Percentiles rank a stretch among this genome's conserved stretches.
These are phyloP conservation scores for Candida hungchunana DNA, from an alignment of 805 yeast species.

Conservation along the genomic window DNA sequence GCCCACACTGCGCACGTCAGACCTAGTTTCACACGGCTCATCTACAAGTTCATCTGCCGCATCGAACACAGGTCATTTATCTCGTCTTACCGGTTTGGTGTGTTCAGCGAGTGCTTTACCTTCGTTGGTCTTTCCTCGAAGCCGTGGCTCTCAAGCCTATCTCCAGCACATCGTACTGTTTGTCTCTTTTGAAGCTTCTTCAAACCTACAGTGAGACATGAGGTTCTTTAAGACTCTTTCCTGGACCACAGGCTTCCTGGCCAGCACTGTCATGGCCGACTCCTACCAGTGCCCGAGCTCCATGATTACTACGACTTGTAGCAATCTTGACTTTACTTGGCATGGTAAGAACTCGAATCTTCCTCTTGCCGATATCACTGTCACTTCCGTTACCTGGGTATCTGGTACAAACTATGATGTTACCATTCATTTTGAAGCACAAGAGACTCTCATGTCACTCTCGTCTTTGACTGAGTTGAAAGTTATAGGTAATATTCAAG, in stretches of 20 bases:
- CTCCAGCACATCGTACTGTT: too few species aligned
- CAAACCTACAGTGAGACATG: too few species aligned
- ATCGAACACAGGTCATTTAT: too few species aligned
- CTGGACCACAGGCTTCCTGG: conserved; percentile 1
- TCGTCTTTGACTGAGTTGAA: conserved; percentile 18
- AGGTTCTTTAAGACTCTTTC: conserved; percentile 1
- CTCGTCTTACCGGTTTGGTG: too few species aligned
- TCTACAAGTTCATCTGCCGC: too few species aligned
- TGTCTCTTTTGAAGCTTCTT: too few species aligned
- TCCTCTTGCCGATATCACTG: conserved; percentile 13
- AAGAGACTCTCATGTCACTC: conserved; percentile 9
- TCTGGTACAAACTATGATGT: conserved; percentile 15
- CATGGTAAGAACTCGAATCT: conserved; percentile 11
- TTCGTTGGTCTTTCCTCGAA: too few species aligned
- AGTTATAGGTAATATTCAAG: conserved; percentile 13
- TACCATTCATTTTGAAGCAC: conserved; percentile 12
- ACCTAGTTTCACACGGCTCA: too few species aligned
- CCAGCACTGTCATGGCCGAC: not conserved
- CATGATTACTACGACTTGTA: conserved; percentile 9
- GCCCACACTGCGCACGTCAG: too few species aligned
- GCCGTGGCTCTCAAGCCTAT: too few species aligned
- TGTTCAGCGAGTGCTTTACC: too few species aligned
- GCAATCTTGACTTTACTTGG: conserved; percentile 12
- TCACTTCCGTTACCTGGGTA: conserved; percentile 13
- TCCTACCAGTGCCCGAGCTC: conserved; percentile 5